These are phyloP conservation scores for Roridomyces roridus DNA, from an alignment of 768 basidiomycete genomes.

Conservation along the genomic window DNA sequence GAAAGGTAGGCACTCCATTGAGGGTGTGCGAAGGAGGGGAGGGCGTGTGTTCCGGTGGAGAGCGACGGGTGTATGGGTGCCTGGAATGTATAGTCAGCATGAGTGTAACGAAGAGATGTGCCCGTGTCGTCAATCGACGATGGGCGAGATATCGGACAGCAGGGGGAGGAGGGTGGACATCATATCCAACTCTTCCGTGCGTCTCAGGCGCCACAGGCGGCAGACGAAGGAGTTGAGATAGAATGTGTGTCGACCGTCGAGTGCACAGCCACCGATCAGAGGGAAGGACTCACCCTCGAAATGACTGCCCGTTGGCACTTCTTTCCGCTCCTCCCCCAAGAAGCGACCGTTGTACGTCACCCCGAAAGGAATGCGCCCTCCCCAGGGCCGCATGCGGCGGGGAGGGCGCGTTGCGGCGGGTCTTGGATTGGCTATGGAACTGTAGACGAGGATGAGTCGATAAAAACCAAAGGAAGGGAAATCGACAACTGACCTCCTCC, in stretches of 20 bases:
- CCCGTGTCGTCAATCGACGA: background rate
- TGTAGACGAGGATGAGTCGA: no score
- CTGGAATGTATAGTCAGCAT: constrained; percentile 12
- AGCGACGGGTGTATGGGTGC: constrained; percentile 34
- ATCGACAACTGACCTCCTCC: background rate
- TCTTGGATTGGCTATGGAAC: no score
- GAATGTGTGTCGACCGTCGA: no score
- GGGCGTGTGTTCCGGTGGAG: constrained; percentile 20
- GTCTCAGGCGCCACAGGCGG: no score
- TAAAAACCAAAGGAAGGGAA: background rate
- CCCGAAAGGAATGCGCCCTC: constrained; percentile 20
- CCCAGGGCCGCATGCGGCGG: constrained; percentile 13
- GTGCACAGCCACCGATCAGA: background rate
- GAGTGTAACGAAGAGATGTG: background rate
- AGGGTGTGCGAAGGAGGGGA: constrained; percentile 16
- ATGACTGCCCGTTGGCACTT: constrained; percentile 9
- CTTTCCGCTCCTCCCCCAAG: constrained; percentile 12
- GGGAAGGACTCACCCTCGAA: constrained; percentile 24
- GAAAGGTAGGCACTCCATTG: constrained; percentile 8
- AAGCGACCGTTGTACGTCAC: constrained; percentile 23
- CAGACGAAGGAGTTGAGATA: no score
- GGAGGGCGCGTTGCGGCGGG: constrained; percentile 6
- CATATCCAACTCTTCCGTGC: no score
- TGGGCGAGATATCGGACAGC: background rate
- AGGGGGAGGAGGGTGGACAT: background rate